Evolutionary conservation across 345 rosid species (phyloP), one percentile per base, ranked within the genome.

Genomic region (Rhizophora apiculata): DNA sequence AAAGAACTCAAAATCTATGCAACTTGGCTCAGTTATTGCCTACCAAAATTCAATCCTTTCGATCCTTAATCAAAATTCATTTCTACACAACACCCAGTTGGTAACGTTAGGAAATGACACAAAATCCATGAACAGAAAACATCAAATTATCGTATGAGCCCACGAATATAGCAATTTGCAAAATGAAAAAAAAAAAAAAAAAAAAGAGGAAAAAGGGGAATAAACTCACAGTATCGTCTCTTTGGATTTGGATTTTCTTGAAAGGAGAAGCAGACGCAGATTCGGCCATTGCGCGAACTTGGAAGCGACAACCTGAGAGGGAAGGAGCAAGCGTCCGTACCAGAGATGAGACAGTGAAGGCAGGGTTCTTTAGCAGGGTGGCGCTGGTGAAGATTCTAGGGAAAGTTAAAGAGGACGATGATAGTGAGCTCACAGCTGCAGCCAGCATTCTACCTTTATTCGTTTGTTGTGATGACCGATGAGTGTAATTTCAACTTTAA

Each of bases 171-270:
- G 9, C 7, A 24, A 21, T 9, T 27, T 8, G 5, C 0, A 43
- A 15, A 18, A 21, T 2, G 69, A 16, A 20, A 59, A 21, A 54
- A 48, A 5, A 27, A 16, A 37, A 57, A 51, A 51, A 1, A 34
- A n/a, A 9, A 5, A 51, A 56, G 9, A 37, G 54, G 19, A 26
- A 58, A 7, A 19, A 31, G 19, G 51, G 53, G 29, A 21, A 26
- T 63, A 13, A 63, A 77, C 89, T 85, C 65, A 91, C 98, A 0
- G 92, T 86, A 66, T 85, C 87, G 64, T 86, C 97, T 81, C 98
- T 85, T 63, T 85, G 88, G 86, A 94, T 87, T 80, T 87, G 97
- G 76, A 94, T 68, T 82, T 88, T 91, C 78, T 76, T 83, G 79
- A 94, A 94, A 16, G 85, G 72, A 31, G 74, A 24, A 69, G 72